Base-by-base conservation (phyloP, 345 rosid species). In the Noccaea caerulescens region DNA sequence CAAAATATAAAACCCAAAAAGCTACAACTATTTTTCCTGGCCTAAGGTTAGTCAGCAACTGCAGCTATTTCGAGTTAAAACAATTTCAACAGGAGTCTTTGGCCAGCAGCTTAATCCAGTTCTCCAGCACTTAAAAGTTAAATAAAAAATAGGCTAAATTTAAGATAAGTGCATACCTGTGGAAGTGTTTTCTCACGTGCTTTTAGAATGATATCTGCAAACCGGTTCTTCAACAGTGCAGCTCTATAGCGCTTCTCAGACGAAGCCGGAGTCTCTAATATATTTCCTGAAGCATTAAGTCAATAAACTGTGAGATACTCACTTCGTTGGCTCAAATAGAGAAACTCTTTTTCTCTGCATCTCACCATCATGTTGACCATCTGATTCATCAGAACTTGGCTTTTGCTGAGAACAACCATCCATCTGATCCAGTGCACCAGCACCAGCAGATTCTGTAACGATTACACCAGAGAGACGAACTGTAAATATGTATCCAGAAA, bases 201-300 rank as follows among this genome's bases (percentile, higher is more conserved):
- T 81, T 88, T 94, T 53, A 91, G 79, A 71, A 94, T 94, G 63
- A 90, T 94, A 79, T 94, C 99, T 25, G 97, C 99, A 79, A 91
- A 94, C 46, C 94, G 88, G 42, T 77, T 87, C 81, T 85, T 89
- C 78, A 94, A 69, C 36, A 84, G 18, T 51, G 97, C 97, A 65
- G 97, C 93, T 69, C 97, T 87, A 78, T 87, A 88, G 34, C 76
- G 84, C 78, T 88, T 94, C 55, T 86, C 96, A 52, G 99, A 88
- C 51, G 93, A 83, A 52, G 77, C 85, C 61, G 79, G 92, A 80
- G 85, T 88, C 80, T 84, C 91, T 59, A 50, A 23, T 49, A 12
- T 78, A 63, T 91, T 96, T 82, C 90, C 99, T 91, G 81, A 68
- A 80, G 69, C 51, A 77, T 83, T 60, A 57, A 45, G 18, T 65